Conservation (phyloP, 768 basidiomycete species). For the Flagelloscypha sp. region DNA sequence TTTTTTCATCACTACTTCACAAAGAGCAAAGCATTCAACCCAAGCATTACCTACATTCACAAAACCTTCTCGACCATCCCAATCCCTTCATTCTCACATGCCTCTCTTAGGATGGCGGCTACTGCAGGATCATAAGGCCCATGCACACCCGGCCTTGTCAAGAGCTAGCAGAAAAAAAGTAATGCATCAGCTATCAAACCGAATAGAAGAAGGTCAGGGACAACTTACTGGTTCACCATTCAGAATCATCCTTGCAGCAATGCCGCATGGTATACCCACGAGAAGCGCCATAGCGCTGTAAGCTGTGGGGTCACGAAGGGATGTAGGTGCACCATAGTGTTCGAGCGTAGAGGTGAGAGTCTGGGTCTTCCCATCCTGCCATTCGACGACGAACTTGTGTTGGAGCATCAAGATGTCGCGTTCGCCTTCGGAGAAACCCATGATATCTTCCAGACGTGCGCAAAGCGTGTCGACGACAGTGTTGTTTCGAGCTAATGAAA, state of each 20-base stretch:
- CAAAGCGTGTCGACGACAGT: conserved; percentile 94
- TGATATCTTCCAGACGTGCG: conserved; percentile 79
- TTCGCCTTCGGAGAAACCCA: conserved; percentile 87
- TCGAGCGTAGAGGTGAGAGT: conserved; percentile 88
- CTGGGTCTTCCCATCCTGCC: conserved; percentile 74
- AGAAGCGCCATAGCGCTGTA: conserved; percentile 87
- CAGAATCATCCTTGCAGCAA: conserved; percentile 85
- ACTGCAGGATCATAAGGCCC: conserved; percentile 84
- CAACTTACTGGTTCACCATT: too few relatives aligned
- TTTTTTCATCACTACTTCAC: too few relatives aligned
- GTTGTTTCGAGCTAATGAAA: conserved; percentile 54
- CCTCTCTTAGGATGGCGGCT: conserved; percentile 62
- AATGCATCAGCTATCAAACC: too few relatives aligned
- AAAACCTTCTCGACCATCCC: conserved; percentile 63
- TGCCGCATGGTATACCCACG: conserved; percentile 91
- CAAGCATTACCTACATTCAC: conserved; percentile 28
- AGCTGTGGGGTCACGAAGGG: conserved; percentile 60
- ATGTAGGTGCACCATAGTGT: conserved; percentile 82
- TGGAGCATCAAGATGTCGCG: conserved; percentile 96
- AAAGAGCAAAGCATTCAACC: too few relatives aligned
- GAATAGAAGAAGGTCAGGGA: too few relatives aligned
- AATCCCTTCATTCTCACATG: conserved; percentile 67
- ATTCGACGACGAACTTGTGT: conserved; percentile 93
- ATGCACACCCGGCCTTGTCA: conserved; percentile 71
- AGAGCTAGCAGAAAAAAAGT: too few relatives aligned